Evolutionary conservation across 192 early-diverging fungal genomes (phyloP).

Genomic region (Thamnidium elegans): DNA sequence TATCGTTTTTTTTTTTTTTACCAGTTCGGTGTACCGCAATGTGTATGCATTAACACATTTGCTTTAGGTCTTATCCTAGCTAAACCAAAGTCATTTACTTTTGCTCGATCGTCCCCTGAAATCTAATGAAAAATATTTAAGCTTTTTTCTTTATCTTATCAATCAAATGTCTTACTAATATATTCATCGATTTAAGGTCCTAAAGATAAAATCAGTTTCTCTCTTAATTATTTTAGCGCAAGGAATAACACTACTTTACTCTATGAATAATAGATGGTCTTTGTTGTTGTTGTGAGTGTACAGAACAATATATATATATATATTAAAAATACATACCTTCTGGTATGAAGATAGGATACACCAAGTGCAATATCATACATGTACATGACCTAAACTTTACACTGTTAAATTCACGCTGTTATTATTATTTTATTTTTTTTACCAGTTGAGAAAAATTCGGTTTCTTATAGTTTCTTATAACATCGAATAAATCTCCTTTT

Average conservation of each 20-base stretch:
- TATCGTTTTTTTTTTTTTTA: background rate
- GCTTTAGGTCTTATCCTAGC: slow-evolving; percentile 69
- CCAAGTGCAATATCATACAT: slow-evolving; percentile 79
- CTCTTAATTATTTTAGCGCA: background rate
- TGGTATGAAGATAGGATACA: slow-evolving; percentile 66
- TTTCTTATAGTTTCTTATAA: slow-evolving; percentile 58
- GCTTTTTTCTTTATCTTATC: background rate
- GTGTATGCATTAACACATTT: slow-evolving; percentile 69
- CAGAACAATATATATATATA: too few relatives aligned
- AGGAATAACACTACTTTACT: slow-evolving; percentile 25
- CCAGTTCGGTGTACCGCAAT: slow-evolving; percentile 82
- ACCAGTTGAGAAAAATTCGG: slow-evolving; percentile 64
- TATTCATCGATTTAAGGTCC: slow-evolving; percentile 79
- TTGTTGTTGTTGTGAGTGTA: background rate
- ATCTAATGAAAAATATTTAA: slow-evolving; percentile 28
- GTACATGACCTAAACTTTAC: slow-evolving; percentile 39
- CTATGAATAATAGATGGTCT: slow-evolving; percentile 73
- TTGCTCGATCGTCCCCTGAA: slow-evolving; percentile 59
- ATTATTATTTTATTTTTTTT: background rate
- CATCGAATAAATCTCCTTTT: slow-evolving; percentile 73
- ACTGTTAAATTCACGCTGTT: too few relatives aligned
- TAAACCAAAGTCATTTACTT: slow-evolving; percentile 81
- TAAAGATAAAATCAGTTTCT: slow-evolving; percentile 12
- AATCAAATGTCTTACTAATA: slow-evolving; percentile 43
- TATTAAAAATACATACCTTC: too few relatives aligned